Percentiles rank a stretch among this genome's conserved stretches.
These are phyloP conservation scores for Neofusicoccum cordaticola DNA, from an alignment of 2,329 filamentous ascomycete genomes.

Conservation along the genomic window DNA sequence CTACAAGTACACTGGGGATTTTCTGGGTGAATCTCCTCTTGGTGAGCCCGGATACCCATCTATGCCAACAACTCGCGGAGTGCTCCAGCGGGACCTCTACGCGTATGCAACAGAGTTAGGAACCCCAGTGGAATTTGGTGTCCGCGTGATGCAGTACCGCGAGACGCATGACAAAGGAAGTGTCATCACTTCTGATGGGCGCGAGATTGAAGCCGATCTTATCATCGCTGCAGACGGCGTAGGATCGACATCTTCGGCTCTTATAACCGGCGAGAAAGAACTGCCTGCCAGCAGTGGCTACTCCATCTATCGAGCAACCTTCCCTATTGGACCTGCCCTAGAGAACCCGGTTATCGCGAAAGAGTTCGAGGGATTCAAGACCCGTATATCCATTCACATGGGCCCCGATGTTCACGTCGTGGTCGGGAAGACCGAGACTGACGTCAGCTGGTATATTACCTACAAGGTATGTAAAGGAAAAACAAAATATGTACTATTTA, in stretches of 20 bases:
- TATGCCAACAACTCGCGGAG: background rate
- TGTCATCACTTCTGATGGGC: background rate
- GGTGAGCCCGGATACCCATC: background rate
- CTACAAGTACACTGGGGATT: background rate
- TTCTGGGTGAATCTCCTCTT: background rate
- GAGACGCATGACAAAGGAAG: background rate
- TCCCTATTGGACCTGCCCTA: background rate
- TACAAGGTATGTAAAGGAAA: too few species aligned
- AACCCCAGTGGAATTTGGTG: background rate
- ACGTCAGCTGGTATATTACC: too few species aligned
- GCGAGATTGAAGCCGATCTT: background rate
- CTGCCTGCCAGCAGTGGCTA: background rate
- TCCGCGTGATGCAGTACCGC: background rate
- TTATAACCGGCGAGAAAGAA: background rate
- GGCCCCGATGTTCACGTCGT: too few species aligned
- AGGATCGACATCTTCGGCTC: background rate
- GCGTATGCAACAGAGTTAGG: background rate
- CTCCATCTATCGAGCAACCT: background rate
- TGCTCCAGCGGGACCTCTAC: background rate
- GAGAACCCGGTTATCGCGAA: background rate
- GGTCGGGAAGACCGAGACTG: too few species aligned
- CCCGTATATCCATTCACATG: too few species aligned
- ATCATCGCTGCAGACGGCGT: background rate
- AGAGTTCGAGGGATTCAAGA: background rate
- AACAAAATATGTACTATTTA: background rate